Evolutionary conservation across 257 asterid species (phyloP).

Genomic region (Leptodermis oblonga): DNA sequence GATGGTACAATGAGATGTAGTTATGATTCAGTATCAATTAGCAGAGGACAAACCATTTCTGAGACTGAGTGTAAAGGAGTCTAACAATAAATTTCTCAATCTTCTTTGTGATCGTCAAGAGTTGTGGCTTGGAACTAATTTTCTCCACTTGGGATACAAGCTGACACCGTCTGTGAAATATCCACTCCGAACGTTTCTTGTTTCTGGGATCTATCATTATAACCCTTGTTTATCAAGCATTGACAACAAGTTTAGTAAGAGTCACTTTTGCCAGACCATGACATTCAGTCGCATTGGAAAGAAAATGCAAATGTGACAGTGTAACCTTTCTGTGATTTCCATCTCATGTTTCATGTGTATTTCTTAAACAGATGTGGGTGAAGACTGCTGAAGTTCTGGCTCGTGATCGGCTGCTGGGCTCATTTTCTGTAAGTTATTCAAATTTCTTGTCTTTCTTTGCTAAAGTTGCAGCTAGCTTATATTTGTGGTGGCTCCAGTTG

Average conservation of each 20-base stretch:
- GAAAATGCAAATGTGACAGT: neutral
- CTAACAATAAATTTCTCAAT: neutral
- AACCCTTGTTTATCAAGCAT: neutral
- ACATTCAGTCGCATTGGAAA: neutral
- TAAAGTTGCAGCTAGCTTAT: neutral
- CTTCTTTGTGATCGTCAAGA: neutral
- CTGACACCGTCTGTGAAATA: neutral
- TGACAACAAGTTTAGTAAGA: neutral
- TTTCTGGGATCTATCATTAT: neutral
- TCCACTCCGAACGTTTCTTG: neutral
- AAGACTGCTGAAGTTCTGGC: conserved; percentile 93
- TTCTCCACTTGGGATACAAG: neutral
- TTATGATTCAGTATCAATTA: neutral
- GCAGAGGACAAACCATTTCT: neutral
- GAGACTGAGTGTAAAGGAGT: neutral
- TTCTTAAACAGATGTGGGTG: conserved; percentile 72
- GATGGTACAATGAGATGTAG: neutral
- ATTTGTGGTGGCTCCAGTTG: neutral
- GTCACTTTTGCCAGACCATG: neutral
- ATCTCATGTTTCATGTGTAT: neutral
- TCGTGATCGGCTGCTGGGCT: conserved; percentile 87
- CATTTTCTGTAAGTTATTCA: conserved; percentile 63
- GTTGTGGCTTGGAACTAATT: neutral
- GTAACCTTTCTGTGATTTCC: neutral
- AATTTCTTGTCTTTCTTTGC: neutral